phyloP scores from a whole-genome alignment of 2,329 filamentous ascomycete species.

The Chaetomiaceae sp. region DNA sequence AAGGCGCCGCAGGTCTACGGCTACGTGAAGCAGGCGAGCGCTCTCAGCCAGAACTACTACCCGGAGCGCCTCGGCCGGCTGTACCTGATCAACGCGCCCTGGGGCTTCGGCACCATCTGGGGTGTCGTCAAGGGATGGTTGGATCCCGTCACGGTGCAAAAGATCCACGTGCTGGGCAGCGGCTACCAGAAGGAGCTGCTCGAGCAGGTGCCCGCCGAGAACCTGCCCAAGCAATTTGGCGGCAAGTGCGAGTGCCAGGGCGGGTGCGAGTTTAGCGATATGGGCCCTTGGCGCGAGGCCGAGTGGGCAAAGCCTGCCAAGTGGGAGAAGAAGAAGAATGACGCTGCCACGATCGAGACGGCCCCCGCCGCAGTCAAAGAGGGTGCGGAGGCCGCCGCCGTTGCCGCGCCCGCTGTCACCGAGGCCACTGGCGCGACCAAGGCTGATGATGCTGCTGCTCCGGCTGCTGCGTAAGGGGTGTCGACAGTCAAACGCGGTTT shows the following conservation, averaged over 20 bases:
- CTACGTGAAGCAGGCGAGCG: slow-evolving; percentile 80
- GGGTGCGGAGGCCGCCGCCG: slow-evolving; percentile 32
- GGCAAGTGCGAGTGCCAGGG: slow-evolving; percentile 77
- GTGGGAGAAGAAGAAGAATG: slow-evolving; percentile 58
- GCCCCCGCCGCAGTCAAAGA: slow-evolving; percentile 31
- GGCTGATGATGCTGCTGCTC: slow-evolving; percentile 15
- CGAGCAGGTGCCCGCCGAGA: slow-evolving; percentile 80
- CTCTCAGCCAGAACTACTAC: slow-evolving; percentile 97
- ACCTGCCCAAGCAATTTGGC: slow-evolving; percentile 81
- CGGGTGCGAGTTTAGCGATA: slow-evolving; percentile 82
- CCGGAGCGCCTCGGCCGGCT: slow-evolving; percentile 93
- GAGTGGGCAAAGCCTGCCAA: slow-evolving; percentile 63
- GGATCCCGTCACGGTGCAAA: slow-evolving; percentile 91
- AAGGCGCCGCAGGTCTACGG: slow-evolving; percentile 81
- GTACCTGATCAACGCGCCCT: slow-evolving; percentile 96
- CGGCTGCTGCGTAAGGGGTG: slow-evolving; percentile 27
- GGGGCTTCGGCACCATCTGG: slow-evolving; percentile 89
- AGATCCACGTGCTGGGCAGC: slow-evolving; percentile 85
- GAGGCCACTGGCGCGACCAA: slow-evolving; percentile 33
- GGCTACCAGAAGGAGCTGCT: slow-evolving; percentile 82
- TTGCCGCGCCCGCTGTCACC: slow-evolving; percentile 32
- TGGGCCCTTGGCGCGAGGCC: slow-evolving; percentile 79
- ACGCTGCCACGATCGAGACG: slow-evolving; percentile 34
- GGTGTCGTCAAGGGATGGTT: slow-evolving; percentile 86
- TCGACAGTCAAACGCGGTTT: not conserved